These are phyloP conservation scores for Tubosaeta sp. DNA, from an alignment of 768 basidiomycete species.

Conservation along the genomic window DNA sequence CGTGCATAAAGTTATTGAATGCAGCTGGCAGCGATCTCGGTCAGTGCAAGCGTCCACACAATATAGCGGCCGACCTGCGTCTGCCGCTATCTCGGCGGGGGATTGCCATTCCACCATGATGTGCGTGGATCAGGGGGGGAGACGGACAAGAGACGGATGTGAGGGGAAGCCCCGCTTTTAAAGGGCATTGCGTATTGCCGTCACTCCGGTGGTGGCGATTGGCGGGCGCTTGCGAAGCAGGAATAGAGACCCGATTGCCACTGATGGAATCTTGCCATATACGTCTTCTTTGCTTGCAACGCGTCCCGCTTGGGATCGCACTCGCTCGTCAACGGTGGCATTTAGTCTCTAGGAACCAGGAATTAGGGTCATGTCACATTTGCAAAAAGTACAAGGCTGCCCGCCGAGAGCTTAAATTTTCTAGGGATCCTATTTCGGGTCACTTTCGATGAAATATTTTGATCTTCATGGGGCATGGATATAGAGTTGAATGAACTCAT, in stretches of 20 bases:
- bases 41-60: conserved; percentile 5
- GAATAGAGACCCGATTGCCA: conserved; percentile 9
- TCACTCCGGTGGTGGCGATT: conserved; percentile 20
- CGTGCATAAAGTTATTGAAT: conserved; percentile 55
- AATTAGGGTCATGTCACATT: background rate
- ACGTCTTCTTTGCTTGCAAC: background rate
- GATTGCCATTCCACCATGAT: conserved; percentile 60
- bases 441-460: background rate
- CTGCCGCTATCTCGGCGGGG: conserved; percentile 39
- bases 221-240: conserved; percentile 8
- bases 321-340: no score
- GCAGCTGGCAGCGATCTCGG: conserved; percentile 13
- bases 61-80: conserved; percentile 37
- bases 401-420: background rate
- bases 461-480: background rate
- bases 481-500: background rate
- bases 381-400: background rate
- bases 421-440: background rate
- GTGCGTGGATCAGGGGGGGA: conserved; percentile 1
- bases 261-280: conserved; percentile 5
- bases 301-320: no score
- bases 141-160: background rate
- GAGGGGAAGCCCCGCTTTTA: conserved; percentile 6
- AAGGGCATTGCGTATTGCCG: conserved; percentile 2
- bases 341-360: no score